Percentiles rank a stretch among this genome's conserved stretches.
Conservation (phyloP, 2,329 filamentous ascomycete genomes). For the Magnaporthiopsis incrustans region DNA sequence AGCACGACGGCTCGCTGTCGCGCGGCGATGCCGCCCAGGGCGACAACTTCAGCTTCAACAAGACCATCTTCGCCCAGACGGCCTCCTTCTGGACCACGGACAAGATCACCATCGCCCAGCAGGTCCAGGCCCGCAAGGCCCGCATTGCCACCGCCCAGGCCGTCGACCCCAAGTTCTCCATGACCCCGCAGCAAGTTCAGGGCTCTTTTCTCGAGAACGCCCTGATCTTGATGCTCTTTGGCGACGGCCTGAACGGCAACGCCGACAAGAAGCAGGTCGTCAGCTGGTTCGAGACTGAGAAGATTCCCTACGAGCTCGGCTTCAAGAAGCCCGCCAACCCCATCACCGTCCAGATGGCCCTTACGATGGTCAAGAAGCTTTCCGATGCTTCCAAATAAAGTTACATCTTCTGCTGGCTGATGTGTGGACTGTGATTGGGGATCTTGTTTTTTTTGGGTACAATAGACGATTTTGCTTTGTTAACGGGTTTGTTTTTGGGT, state of each 20-base stretch:
- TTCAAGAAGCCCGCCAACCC: constrained; percentile 4
- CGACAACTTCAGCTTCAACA: constrained; percentile 25
- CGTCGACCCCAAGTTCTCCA: constrained; percentile 8
- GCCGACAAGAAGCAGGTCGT: constrained; percentile 9
- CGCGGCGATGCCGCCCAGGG: constrained; percentile 24
- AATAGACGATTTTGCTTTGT: not conserved
- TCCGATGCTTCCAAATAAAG: not conserved
- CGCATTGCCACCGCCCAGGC: constrained; percentile 5
- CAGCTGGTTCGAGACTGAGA: constrained; percentile 11
- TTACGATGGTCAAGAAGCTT: not conserved
- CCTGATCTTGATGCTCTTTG: constrained; percentile 10
- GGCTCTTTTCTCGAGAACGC: constrained; percentile 11
- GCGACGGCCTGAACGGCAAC: constrained; percentile 5
- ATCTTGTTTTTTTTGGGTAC: not conserved
- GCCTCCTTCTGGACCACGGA: constrained; percentile 23
- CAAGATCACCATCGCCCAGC: not conserved
- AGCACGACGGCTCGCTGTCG: constrained; percentile 26
- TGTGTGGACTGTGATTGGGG: not conserved
- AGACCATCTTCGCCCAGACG: constrained; percentile 3
- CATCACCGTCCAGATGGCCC: not conserved
- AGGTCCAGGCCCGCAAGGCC: not conserved
- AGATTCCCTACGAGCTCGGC: constrained; percentile 9
- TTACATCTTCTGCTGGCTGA: not conserved
- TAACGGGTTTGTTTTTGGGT: not conserved
- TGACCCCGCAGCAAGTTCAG: constrained; percentile 2